These are phyloP conservation scores for Pneumocystis murina DNA, from an alignment of 1,139 yeast genomes.

Conservation along the genomic window DNA sequence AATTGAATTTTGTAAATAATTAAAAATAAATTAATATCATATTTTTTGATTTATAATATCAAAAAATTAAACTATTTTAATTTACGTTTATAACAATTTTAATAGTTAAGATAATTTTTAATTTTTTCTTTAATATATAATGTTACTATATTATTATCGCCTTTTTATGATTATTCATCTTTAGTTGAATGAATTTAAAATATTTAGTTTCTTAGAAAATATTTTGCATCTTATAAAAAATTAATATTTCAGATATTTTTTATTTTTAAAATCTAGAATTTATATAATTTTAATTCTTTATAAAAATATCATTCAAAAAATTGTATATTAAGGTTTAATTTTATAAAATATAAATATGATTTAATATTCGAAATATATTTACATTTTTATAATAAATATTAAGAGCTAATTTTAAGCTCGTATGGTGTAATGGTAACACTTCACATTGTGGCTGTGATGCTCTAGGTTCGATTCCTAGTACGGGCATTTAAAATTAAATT, in stretches of 20 bases:
- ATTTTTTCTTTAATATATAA: background rate
- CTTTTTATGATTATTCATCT: too few relatives aligned
- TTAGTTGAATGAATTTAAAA: too few relatives aligned
- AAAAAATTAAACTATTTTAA: too few relatives aligned
- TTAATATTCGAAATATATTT: background rate
- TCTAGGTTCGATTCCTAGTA: conserved; percentile 1
- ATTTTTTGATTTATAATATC: too few relatives aligned
- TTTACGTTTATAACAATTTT: background rate
- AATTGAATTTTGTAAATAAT: too few relatives aligned
- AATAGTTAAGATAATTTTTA: background rate
- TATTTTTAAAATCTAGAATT: background rate
- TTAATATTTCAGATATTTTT: background rate
- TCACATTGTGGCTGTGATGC: conserved; percentile 1
- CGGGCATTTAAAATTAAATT: background rate
- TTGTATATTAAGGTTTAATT: background rate
- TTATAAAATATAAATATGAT: background rate
- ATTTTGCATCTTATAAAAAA: background rate
- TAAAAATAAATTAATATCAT: too few relatives aligned
- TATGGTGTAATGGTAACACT: conserved; percentile 1
- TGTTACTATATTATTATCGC: background rate
- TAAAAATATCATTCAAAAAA: background rate
- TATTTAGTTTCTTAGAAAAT: background rate
- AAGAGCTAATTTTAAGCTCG: background rate
- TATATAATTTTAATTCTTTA: background rate
- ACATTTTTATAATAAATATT: background rate